Evolutionary conservation across 306 rosid species (phyloP).

Genomic region (Ormosia emarginata): DNA sequence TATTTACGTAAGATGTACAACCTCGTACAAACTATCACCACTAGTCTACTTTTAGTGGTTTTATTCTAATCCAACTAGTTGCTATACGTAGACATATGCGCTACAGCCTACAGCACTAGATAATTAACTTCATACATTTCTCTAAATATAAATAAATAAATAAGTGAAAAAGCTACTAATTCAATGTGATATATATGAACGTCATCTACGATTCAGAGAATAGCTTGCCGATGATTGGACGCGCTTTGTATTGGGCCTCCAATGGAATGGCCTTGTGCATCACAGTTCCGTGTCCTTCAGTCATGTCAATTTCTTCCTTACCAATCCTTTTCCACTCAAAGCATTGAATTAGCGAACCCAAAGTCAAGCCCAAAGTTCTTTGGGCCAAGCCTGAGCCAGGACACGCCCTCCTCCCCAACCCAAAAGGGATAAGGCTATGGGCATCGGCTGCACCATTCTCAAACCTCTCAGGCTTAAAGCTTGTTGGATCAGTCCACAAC

Average conservation of each 20-base stretch:
- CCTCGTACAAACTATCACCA: too few relatives aligned
- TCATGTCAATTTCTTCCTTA: conserved; percentile 35
- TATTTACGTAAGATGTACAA: too few relatives aligned
- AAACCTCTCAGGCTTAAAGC: conserved; percentile 54
- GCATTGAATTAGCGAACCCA: conserved; percentile 47
- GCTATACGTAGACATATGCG: neutral
- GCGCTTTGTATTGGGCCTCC: conserved; percentile 50
- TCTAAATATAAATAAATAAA: neutral
- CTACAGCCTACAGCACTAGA: neutral
- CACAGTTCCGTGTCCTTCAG: conserved; percentile 27
- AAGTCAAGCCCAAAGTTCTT: conserved; percentile 32
- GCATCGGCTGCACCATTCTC: neutral
- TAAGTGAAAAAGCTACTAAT: neutral
- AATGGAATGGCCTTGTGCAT: conserved; percentile 44
- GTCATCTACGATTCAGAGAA: neutral
- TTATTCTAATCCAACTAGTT: too few relatives aligned
- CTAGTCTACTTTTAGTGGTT: too few relatives aligned
- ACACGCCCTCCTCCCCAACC: conserved; percentile 53
- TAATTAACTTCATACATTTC: neutral
- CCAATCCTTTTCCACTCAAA: conserved; percentile 56
- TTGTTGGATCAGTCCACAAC: conserved; percentile 37
- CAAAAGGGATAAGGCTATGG: conserved; percentile 40
- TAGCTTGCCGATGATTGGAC: conserved; percentile 26
- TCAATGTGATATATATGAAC: neutral
- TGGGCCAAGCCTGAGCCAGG: conserved; percentile 49